Conservation (phyloP, 2,329 filamentous ascomycete genomes). For the Aspergillus proliferans region DNA sequence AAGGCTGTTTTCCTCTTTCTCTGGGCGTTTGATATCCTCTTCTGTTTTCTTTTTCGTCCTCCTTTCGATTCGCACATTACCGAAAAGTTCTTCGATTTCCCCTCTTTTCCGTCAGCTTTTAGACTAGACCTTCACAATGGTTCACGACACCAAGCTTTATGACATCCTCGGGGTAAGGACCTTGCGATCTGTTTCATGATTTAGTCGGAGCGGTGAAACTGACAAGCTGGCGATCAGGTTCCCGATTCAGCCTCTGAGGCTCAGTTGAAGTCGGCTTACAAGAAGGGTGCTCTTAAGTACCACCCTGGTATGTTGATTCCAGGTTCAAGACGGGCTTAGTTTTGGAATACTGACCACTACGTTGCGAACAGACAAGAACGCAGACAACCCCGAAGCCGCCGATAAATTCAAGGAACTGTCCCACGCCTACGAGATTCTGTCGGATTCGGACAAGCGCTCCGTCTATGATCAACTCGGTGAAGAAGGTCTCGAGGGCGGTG, state of each 20-base stretch:
- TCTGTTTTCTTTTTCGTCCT: constrained; percentile 14
- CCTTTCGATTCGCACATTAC: constrained; percentile 1
- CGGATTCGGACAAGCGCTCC: constrained; percentile 82
- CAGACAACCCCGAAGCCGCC: constrained; percentile 82
- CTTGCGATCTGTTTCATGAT: too few species aligned
- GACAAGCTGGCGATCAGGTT: constrained; percentile 51
- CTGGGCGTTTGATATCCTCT: constrained; percentile 1
- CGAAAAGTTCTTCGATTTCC: too few species aligned
- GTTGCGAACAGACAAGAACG: constrained; percentile 73
- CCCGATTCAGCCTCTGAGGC: constrained; percentile 71
- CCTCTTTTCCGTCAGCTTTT: neutral
- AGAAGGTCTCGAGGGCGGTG: constrained; percentile 83
- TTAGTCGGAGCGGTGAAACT: neutral
- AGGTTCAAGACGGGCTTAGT: constrained; percentile 1
- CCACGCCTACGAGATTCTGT: constrained; percentile 90
- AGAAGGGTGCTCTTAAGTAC: constrained; percentile 81
- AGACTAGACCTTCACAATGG: constrained; percentile 36
- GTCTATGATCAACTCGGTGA: constrained; percentile 98
- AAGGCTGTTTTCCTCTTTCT: neutral
- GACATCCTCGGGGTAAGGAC: constrained; percentile 42
- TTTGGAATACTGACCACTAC: neutral
- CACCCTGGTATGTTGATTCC: constrained; percentile 71
- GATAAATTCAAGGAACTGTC: constrained; percentile 99
- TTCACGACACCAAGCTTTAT: constrained; percentile 47
- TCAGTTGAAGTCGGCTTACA: constrained; percentile 91